phyloP scores from a whole-genome alignment of 2,329 filamentous ascomycete genomes.

The Cephalotrichum gorgonifer region DNA sequence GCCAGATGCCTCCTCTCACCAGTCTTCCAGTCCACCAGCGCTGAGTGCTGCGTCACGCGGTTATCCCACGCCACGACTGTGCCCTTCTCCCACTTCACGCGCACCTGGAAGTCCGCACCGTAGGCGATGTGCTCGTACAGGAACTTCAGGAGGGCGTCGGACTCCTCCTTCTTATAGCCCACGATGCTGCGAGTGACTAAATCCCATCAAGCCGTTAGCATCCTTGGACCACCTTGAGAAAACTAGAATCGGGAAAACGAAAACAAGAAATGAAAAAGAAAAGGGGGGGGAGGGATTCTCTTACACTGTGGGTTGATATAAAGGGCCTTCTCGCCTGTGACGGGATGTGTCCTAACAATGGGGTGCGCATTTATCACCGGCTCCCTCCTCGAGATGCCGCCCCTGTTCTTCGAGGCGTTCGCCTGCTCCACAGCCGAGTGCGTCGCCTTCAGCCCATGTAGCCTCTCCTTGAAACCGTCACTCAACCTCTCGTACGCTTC shows the following conservation, averaged over 20 bases:
- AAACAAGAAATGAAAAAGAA: neutral
- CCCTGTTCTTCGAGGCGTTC: conserved; percentile 53
- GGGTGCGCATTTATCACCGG: conserved; percentile 68
- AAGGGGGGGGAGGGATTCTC: conserved; percentile 16
- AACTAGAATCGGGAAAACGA: neutral
- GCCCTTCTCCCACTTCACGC: conserved; percentile 68
- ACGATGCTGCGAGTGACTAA: conserved; percentile 60
- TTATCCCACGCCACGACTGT: conserved; percentile 87
- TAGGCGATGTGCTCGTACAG: conserved; percentile 45
- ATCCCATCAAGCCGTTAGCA: neutral
- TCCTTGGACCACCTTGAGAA: too few relatives aligned
- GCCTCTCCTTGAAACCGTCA: conserved; percentile 64
- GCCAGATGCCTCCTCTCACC: conserved; percentile 71
- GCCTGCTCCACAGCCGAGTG: conserved; percentile 80
- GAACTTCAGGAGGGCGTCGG: conserved; percentile 64
- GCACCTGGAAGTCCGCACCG: conserved; percentile 56
- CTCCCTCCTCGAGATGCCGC: conserved; percentile 64
- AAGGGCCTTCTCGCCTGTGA: conserved; percentile 73
- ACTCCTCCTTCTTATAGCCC: conserved; percentile 79
- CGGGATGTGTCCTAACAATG: conserved; percentile 70
- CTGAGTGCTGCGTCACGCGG: conserved; percentile 67
- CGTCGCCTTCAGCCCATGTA: conserved; percentile 71
- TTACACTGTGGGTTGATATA: conserved; percentile 76
- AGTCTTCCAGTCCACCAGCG: conserved; percentile 71
- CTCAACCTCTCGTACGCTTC: conserved; percentile 76